Conservation (phyloP, 805 yeast species). For the Pichia nakasei region DNA sequence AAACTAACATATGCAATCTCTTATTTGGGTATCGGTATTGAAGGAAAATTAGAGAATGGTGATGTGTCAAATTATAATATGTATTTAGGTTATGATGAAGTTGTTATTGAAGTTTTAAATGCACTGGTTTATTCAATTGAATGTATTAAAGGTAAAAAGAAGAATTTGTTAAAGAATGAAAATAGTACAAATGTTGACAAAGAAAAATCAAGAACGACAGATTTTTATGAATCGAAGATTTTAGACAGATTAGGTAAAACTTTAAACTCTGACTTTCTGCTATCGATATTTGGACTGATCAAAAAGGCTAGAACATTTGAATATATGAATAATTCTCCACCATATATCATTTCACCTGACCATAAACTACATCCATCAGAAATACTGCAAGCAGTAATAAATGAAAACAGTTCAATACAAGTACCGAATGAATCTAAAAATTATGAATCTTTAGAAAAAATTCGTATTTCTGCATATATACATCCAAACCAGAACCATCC, state of each 20-base stretch:
- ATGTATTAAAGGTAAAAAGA: constrained; percentile 14
- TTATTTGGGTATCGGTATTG: constrained; percentile 24
- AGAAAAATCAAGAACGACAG: not conserved
- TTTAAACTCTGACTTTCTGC: constrained; percentile 12
- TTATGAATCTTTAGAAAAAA: not conserved
- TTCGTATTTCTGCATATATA: constrained; percentile 6
- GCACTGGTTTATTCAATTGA: constrained; percentile 25
- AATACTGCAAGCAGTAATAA: constrained; percentile 16
- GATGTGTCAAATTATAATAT: constrained; percentile 15
- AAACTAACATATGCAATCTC: constrained; percentile 17
- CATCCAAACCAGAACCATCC: constrained; percentile 2
- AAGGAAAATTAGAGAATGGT: constrained; percentile 16
- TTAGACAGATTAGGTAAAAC: constrained; percentile 11
- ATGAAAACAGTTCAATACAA: constrained; percentile 16
- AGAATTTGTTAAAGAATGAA: too few species aligned
- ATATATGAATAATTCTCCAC: constrained; percentile 23
- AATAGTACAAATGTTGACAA: not conserved
- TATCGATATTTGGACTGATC: constrained; percentile 12
- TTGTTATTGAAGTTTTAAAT: constrained; percentile 25
- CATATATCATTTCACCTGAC: constrained; percentile 22
- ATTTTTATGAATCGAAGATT: constrained; percentile 2
- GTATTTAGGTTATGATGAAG: constrained; percentile 30
- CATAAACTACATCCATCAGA: constrained; percentile 26
- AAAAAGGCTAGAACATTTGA: constrained; percentile 22
- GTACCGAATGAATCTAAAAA: constrained; percentile 4